These are phyloP conservation scores for Pelargonium cotyledonis DNA, from an alignment of 441 rosid species.

Conservation along the genomic window DNA sequence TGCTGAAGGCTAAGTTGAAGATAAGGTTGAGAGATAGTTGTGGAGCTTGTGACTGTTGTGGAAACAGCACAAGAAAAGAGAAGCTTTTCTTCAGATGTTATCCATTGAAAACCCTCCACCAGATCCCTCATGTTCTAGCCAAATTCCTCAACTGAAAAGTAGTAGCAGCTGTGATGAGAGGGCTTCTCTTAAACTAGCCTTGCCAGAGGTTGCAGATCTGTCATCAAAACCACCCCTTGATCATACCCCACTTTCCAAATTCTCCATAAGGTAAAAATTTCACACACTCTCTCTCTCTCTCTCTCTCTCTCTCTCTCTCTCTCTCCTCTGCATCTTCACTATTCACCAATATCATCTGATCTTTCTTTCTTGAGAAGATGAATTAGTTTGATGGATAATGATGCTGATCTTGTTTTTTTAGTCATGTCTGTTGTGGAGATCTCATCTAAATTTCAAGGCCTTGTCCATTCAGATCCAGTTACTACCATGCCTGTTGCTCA, in stretches of 20 bases:
- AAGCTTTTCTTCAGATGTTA: conserved; percentile 87
- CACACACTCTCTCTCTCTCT: no score
- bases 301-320: no score
- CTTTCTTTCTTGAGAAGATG: conserved; percentile 2
- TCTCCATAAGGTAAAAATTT: conserved; percentile 76
- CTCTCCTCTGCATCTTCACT: no score
- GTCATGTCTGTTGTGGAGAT: conserved; percentile 19
- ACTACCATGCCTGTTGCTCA: conserved; percentile 25
- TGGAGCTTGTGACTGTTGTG: conserved; percentile 52
- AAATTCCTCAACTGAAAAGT: conserved; percentile 38
- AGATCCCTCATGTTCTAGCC: conserved; percentile 62
- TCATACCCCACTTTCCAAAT: conserved; percentile 42
- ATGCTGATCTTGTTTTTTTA: no score
- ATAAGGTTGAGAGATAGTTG: conserved; percentile 43
- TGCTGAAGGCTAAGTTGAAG: conserved; percentile 62
- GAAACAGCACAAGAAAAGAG: conserved; percentile 59
- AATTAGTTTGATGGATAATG: conserved; percentile 7
- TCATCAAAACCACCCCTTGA: conserved; percentile 16
- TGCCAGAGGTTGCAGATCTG: conserved; percentile 50
- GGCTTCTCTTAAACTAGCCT: conserved; percentile 37
- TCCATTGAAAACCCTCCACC: conserved; percentile 74
- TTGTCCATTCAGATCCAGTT: conserved; percentile 46
- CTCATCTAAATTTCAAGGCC: not conserved
- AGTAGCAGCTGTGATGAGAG: conserved; percentile 43
- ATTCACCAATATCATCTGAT: conserved; percentile 10